phyloP scores from a whole-genome alignment of 2,329 filamentous ascomycete species.

The Fusarium falciforme region DNA sequence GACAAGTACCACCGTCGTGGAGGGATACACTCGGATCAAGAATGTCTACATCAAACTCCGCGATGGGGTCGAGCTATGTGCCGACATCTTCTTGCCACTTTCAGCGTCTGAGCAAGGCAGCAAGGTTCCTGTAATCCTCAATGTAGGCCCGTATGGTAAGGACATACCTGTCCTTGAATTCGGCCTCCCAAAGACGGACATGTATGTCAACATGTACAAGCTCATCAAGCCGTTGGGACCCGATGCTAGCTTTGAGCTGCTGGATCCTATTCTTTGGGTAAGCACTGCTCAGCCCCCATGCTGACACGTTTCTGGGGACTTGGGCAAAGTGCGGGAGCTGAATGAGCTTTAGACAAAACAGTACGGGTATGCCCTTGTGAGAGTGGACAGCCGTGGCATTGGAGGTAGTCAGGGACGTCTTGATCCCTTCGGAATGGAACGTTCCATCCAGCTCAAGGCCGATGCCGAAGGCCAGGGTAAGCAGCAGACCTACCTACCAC shows the following conservation, averaged over 20 bases:
- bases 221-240: slow-evolving; percentile 4
- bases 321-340: background rate
- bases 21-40: slow-evolving; percentile 8
- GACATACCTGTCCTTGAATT: slow-evolving; percentile 12
- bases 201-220: slow-evolving; percentile 12
- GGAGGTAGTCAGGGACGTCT: slow-evolving; percentile 11
- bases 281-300: background rate
- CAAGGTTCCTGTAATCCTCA: slow-evolving; percentile 2
- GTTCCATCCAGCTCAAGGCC: background rate
- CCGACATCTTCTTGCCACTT: slow-evolving; percentile 9
- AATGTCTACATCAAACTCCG: slow-evolving; percentile 5
- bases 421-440: slow-evolving; percentile 7
- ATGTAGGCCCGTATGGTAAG: slow-evolving; percentile 11
- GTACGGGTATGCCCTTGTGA: slow-evolving; percentile 9
- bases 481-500: background rate
- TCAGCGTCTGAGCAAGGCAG: background rate
- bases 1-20: background rate
- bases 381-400: slow-evolving; percentile 9
- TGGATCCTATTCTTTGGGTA: slow-evolving; percentile 13
- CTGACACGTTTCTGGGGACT: too few relatives aligned
- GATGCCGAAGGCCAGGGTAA: slow-evolving; percentile 10
- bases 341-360: slow-evolving; percentile 2
- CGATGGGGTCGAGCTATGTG: slow-evolving; percentile 7
- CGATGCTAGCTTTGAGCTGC: slow-evolving; percentile 4
- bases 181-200: slow-evolving; percentile 3